phyloP scores from a whole-genome alignment of 1,284 basidiomycete genomes.

The Bjerkandera adusta region DNA sequence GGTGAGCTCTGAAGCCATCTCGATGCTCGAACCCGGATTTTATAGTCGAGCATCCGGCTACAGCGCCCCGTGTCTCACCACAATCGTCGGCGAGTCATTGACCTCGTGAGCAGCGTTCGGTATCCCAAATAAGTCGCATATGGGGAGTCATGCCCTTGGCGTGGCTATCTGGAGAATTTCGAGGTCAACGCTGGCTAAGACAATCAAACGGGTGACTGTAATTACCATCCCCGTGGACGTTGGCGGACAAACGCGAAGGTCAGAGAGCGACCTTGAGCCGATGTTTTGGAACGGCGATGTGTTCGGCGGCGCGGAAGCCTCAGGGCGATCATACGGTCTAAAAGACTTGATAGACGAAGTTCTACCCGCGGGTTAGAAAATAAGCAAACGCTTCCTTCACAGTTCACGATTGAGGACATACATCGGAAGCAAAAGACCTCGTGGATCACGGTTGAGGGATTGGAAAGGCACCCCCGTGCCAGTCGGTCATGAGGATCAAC shows the following conservation, averaged over 20 bases:
- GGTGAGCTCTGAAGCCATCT: too few relatives aligned
- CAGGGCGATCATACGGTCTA: background rate
- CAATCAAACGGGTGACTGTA: background rate
- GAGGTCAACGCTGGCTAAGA: background rate
- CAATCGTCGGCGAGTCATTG: too few relatives aligned
- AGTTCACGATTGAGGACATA: background rate
- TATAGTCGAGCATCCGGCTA: too few relatives aligned
- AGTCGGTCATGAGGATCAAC: too few relatives aligned
- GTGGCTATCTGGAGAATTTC: background rate
- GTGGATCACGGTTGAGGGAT: background rate
- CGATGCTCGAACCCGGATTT: too few relatives aligned
- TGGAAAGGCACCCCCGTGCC: too few relatives aligned
- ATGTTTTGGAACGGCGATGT: background rate
- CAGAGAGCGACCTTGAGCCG: constrained; percentile 1
- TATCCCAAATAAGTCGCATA: background rate
- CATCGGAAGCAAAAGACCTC: too few relatives aligned
- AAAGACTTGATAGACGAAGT: background rate
- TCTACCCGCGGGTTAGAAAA: constrained; percentile 1
- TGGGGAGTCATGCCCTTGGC: background rate
- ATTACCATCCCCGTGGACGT: background rate
- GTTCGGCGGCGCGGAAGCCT: background rate
- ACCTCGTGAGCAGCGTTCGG: background rate
- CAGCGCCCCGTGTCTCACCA: too few relatives aligned
- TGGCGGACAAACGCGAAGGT: constrained; percentile 6
- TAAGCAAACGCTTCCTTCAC: background rate